Evolutionary conservation across 2,329 filamentous ascomycete genomes (phyloP), one percentile per base, ranked within the genome.

Genomic region (Ceratocystis cubensis): DNA sequence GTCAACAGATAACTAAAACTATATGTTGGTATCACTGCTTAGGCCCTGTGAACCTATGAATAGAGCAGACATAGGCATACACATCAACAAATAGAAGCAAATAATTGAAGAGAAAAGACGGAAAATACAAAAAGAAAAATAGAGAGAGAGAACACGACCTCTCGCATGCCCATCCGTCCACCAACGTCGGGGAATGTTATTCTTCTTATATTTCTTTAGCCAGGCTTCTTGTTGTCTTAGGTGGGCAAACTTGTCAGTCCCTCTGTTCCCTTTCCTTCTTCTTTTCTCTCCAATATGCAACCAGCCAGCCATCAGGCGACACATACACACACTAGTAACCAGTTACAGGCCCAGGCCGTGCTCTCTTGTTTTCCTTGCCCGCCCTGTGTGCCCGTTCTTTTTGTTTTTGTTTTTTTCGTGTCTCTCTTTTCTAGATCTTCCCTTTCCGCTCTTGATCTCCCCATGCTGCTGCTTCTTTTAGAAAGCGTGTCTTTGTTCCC

Each of bases 161-260:
- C 37, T n/a, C n/a, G 5, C 20, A 22, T 20, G 46, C 46, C 6
- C 17, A 2, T 4, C 20, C 46, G 6, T 20, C 2, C 13, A 8
- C 20, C 48, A 10, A 20, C 48, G 53, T 17, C 28, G 25, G 53
- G 53, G 28, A 57, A 57, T 57, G 53, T 15, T 7, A 6, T 17
- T 57, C 28, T 33, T 57, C 53, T 57, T 57, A 57, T 57, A 25
- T 41, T 41, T n/a, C 53, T 57, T 33, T 17, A 13, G 13, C 53
- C 28, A 8, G 53, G 53, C 22, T 57, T 57, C 25, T 57, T 15
- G 4, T 13, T 57, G 53, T 57, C 53, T 57, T 33, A n/a, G 53
- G 4, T 30, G 53, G 53, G 53, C 53, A 57, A 57, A 57, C 53
- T 33, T 57, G 53, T 33, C 53, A 57, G 53, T 57, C 53, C 53